A percentile compares a stretch with the other conserved stretches of the same genome.
phyloP scores from a whole-genome alignment of 2,329 filamentous ascomycete species.

The Colletotrichum euphorbiae region DNA sequence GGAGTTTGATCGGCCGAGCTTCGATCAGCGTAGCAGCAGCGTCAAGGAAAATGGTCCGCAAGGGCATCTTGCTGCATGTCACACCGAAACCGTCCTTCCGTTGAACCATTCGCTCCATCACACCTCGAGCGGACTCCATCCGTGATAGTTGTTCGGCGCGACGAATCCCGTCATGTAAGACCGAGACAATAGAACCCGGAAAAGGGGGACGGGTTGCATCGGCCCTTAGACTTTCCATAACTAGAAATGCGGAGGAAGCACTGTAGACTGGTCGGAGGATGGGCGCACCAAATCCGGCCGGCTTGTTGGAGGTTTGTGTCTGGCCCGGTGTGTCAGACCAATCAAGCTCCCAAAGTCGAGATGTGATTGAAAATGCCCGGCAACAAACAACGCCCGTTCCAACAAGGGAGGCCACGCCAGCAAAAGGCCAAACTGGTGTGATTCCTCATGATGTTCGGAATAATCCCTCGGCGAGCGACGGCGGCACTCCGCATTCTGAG shows the following conservation, averaged over 20 bases:
- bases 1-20: not conserved
- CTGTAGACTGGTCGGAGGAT: not conserved
- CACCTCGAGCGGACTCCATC: not conserved
- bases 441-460: constrained; percentile 29
- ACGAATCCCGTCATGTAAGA: constrained; percentile 8
- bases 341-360: constrained; percentile 13
- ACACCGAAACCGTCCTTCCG: not conserved
- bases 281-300: constrained; percentile 16
- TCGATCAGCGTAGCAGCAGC: not conserved
- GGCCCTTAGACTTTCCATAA: constrained; percentile 3
- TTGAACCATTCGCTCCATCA: not conserved
- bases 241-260: constrained; percentile 16
- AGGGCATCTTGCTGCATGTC: not conserved
- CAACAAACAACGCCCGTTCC: constrained; percentile 1
- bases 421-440: constrained; percentile 32
- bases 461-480: constrained; percentile 10
- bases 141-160: not conserved
- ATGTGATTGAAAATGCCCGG: constrained; percentile 16
- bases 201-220: constrained; percentile 34
- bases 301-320: not conserved
- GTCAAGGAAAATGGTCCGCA: not conserved
- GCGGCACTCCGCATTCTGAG: constrained; percentile 23
- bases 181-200: constrained; percentile 6
- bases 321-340: constrained; percentile 27
- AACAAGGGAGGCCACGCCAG: not conserved